These are phyloP conservation scores for Cordia subcordata DNA, from an alignment of 257 asterid genomes.

Conservation along the genomic window DNA sequence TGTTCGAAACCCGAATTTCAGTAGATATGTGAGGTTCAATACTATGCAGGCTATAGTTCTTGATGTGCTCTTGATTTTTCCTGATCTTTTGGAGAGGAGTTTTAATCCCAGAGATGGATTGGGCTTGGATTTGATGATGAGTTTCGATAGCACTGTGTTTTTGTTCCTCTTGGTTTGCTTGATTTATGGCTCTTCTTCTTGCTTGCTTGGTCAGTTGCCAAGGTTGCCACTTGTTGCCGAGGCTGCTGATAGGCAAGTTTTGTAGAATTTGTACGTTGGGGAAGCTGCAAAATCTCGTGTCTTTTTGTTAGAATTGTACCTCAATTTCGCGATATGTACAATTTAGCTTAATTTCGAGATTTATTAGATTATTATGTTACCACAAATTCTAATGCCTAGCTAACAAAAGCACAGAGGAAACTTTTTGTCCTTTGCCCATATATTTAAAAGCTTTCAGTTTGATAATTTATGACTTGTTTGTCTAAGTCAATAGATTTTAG, in stretches of 20 bases:
- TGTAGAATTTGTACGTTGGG: slow-evolving; percentile 17
- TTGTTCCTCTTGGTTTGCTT: slow-evolving; percentile 67
- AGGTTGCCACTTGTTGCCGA: slow-evolving; percentile 95
- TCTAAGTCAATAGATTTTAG: too few relatives aligned
- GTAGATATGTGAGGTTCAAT: slow-evolving; percentile 88
- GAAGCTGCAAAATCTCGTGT: too few relatives aligned
- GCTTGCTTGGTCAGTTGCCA: slow-evolving; percentile 78
- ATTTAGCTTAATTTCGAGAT: too few relatives aligned
- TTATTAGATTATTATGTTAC: too few relatives aligned
- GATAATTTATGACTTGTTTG: too few relatives aligned
- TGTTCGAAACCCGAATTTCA: slow-evolving; percentile 82
- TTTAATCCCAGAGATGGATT: slow-evolving; percentile 79
- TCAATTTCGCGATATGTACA: too few relatives aligned
- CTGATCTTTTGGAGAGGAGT: slow-evolving; percentile 83
- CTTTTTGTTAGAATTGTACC: too few relatives aligned
- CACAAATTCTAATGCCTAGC: too few relatives aligned
- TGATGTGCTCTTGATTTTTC: slow-evolving; percentile 86
- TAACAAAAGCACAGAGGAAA: too few relatives aligned
- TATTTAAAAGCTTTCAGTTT: too few relatives aligned
- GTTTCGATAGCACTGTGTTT: slow-evolving; percentile 93
- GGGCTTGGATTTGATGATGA: slow-evolving; percentile 85
- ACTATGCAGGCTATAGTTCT: slow-evolving; percentile 99
- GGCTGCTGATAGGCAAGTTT: slow-evolving; percentile 98
- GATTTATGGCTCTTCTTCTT: slow-evolving; percentile 78
- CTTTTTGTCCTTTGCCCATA: too few relatives aligned